A percentile compares a stretch with the other conserved stretches of the same genome.
These are phyloP conservation scores for Metschnikowia borealis DNA, from an alignment of 805 yeast species.

Conservation along the genomic window DNA sequence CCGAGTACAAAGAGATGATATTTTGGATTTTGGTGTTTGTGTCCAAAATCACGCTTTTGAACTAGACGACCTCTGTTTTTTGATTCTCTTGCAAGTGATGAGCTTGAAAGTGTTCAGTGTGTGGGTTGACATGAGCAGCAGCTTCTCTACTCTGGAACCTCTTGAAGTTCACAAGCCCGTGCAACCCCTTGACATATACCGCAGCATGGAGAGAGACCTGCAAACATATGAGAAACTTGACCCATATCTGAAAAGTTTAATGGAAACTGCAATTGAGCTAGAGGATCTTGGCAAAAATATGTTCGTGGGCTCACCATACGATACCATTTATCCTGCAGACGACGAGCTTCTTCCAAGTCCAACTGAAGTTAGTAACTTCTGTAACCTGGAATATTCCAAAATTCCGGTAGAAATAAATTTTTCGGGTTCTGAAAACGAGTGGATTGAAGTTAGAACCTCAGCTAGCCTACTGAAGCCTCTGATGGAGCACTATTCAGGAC, in stretches of 20 bases:
- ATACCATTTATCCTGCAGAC: neutral
- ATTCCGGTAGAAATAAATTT: neutral
- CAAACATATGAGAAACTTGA: neutral
- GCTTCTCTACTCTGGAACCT: neutral
- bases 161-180: neutral
- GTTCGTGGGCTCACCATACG: neutral
- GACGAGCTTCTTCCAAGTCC: neutral
- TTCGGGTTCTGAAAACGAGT: no score
- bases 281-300: neutral
- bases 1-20: neutral
- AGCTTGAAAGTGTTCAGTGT: neutral
- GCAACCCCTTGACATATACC: neutral
- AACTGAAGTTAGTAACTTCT: neutral
- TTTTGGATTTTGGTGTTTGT: neutral
- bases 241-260: neutral
- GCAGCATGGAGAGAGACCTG: neutral
- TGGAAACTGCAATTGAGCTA: neutral
- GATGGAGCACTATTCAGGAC: no score
- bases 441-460: no score
- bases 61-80: neutral
- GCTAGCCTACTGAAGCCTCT: no score
- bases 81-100: neutral
- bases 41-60: neutral
- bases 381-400: neutral
- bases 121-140: neutral